phyloP scores from a whole-genome alignment of 805 yeast species.

The Lachancea sp. region DNA sequence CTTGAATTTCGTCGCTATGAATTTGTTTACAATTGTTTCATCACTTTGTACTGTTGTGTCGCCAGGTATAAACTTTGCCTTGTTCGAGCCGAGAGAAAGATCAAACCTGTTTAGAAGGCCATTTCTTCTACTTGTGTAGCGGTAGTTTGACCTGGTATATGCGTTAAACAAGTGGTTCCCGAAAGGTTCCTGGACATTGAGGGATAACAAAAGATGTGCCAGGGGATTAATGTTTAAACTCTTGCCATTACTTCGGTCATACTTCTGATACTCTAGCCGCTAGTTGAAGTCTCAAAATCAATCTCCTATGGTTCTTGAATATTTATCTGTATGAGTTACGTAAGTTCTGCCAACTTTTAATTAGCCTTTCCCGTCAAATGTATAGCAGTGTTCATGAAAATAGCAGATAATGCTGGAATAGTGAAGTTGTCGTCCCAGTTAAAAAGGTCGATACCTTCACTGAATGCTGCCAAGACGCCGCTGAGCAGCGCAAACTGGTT shows the following conservation, averaged over 20 bases:
- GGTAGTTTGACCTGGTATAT: too few species aligned
- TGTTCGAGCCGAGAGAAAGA: too few species aligned
- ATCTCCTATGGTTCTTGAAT: neutral
- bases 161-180: too few species aligned
- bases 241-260: too few species aligned
- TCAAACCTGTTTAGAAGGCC: too few species aligned
- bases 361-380: slow-evolving; percentile 10
- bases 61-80: too few species aligned
- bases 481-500: slow-evolving; percentile 49
- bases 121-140: too few species aligned
- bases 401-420: slow-evolving; percentile 80
- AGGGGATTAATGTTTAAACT: too few species aligned
- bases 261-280: too few species aligned
- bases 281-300: too few species aligned
- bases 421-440: slow-evolving; percentile 90
- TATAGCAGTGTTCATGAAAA: slow-evolving; percentile 49
- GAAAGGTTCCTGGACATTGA: too few species aligned
- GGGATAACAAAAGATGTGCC: too few species aligned
- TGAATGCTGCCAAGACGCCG: slow-evolving; percentile 78
- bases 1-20: neutral
- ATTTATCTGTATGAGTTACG: neutral
- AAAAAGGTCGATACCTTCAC: slow-evolving; percentile 75
- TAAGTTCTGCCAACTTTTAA: neutral
- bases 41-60: neutral
- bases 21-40: neutral